Evolutionary conservation across 2,329 filamentous ascomycete genomes (phyloP).

Genomic region (Fusarium pseudograminearum): DNA sequence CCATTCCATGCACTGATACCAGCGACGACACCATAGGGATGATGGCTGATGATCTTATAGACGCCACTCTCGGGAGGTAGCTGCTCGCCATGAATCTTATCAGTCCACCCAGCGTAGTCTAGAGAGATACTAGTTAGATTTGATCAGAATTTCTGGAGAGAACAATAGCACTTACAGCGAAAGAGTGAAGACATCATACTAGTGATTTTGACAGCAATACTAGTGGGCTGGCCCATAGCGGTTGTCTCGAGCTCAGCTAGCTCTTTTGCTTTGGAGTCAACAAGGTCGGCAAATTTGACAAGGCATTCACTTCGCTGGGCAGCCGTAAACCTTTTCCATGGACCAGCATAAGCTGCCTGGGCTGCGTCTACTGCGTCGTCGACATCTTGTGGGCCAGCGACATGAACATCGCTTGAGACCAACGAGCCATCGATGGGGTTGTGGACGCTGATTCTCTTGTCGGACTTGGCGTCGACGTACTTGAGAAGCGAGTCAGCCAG

Average conservation of each 20-base stretch:
- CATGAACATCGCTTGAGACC: not conserved
- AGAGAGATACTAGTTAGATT: not conserved
- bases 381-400: slow-evolving; percentile 2
- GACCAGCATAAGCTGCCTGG: not conserved
- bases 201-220: not conserved
- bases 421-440: not conserved
- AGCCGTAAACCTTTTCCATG: not conserved
- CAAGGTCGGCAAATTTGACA: not conserved
- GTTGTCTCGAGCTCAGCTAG: slow-evolving; percentile 1
- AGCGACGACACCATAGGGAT: slow-evolving; percentile 2
- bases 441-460: not conserved
- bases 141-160: too few relatives aligned
- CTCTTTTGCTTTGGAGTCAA: slow-evolving; percentile 1
- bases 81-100: slow-evolving; percentile 1
- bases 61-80: not conserved
- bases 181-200: not conserved
- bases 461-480: slow-evolving; percentile 7
- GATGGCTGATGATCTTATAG: slow-evolving; percentile 9
- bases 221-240: slow-evolving; percentile 2
- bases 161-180: not conserved
- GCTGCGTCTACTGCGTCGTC: not conserved
- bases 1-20: slow-evolving; percentile 3
- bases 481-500: not conserved
- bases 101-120: slow-evolving; percentile 9
- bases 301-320: not conserved